Conservation (phyloP, 2,329 filamentous ascomycete species). For the Colletotrichum tofieldiae region DNA sequence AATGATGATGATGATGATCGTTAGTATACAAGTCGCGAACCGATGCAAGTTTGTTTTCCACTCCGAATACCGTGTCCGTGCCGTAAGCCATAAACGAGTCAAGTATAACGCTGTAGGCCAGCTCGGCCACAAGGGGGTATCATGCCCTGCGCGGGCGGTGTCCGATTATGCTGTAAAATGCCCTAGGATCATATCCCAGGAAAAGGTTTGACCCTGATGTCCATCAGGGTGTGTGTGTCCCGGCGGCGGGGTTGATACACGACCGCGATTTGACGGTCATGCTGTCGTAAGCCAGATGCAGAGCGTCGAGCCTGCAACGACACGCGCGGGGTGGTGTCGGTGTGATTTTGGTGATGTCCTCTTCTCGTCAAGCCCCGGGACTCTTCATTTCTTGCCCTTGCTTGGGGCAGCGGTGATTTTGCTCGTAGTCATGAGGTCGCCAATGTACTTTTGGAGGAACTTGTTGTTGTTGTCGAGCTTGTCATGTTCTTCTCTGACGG, state of each 20-base stretch:
- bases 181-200: conserved; percentile 14
- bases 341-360: background rate
- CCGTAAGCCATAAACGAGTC: conserved; percentile 41
- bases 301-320: background rate
- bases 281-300: background rate
- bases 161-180: conserved; percentile 39
- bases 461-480: conserved; percentile 98
- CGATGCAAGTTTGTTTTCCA: conserved; percentile 41
- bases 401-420: conserved; percentile 76
- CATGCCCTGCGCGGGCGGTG: conserved; percentile 41
- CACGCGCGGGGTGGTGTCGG: background rate
- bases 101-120: conserved; percentile 39
- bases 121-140: conserved; percentile 42
- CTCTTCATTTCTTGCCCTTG: conserved; percentile 67
- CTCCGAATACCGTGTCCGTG: conserved; percentile 41
- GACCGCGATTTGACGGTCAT: conserved; percentile 5
- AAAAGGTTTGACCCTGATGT: background rate
- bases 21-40: conserved; percentile 42
- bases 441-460: conserved; percentile 98
- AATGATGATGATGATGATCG: conserved; percentile 37
- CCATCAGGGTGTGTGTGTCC: background rate
- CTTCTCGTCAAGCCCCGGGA: background rate
- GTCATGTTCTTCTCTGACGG: conserved; percentile 94
- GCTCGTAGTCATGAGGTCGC: conserved; percentile 91
- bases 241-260: background rate